Base-by-base conservation (phyloP, 208 protist genomes). In the Crithidia acanthocephali region DNA sequence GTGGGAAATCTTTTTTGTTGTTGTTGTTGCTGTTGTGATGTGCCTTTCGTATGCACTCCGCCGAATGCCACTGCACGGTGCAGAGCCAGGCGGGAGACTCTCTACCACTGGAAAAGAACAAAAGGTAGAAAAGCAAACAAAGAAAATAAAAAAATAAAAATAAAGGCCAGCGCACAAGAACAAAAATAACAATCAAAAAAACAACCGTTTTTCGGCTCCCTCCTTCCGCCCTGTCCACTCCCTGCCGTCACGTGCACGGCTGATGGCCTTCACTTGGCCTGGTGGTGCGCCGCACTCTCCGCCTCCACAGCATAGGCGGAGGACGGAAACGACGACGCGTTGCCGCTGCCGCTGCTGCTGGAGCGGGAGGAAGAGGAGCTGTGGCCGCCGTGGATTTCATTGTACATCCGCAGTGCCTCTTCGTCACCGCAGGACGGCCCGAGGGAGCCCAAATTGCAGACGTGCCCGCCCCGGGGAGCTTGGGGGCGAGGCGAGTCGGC, bases 321-420 rank as follows among this genome's bases (percentile, higher is more conserved):
- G n/a, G 63, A 72, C 10, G 28, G 11, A 23, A 51, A 73, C 50
- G 61, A 81, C 48, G 16, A 62, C 13, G 55, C 22, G 52, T 20
- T 56, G 30, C 28, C 35, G 16, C 20, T 40, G 44, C 35, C 56
- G 55, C 35, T 44, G 47, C 37, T 61, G 35, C 35, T 40, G 35
- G 8, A 5, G 35, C 35, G 11, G 35, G 62, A 68, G 22, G 61
- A 48, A 22, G 15, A 58, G 52, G 45, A 63, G 63, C 72, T 70
- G 58, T 44, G 60, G 35, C 61, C 55, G 52, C 83, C 83, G 65
- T 72, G 78, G 20, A 87, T 87, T 35, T 84, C 68, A 0, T 70
- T 72, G 50, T 84, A 87, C 11, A 83, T 77, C 22, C 79, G 74
- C 60, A 80, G 56, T 42, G 83, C 78, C 22, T 75, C 65, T 23